phyloP scores from a whole-genome alignment of 2,329 filamentous ascomycete species.

The Coniochaeta prunicola region DNA sequence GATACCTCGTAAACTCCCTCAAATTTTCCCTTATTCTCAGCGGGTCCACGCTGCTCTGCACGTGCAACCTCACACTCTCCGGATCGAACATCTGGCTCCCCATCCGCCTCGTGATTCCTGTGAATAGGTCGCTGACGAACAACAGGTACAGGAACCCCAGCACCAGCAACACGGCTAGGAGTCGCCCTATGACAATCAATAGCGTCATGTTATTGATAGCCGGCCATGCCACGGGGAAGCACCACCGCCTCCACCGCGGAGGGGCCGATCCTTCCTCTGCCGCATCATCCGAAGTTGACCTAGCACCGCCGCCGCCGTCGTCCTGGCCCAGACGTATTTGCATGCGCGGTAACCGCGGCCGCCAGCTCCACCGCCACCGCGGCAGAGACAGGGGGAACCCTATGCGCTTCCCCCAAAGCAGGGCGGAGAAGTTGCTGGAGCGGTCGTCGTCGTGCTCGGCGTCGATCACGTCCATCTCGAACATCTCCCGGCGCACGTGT shows the following conservation, averaged over 20 bases:
- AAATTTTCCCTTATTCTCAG: constrained; percentile 65
- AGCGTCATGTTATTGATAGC: constrained; percentile 2
- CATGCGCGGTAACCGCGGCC: constrained; percentile 41
- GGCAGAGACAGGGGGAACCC: constrained; percentile 44
- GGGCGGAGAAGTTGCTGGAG: constrained; percentile 24
- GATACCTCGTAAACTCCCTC: constrained; percentile 71
- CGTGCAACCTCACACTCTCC: constrained; percentile 69
- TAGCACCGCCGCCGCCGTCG: constrained; percentile 7
- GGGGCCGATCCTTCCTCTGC: constrained; percentile 1
- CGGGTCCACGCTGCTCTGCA: constrained; percentile 66
- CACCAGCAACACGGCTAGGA: constrained; percentile 70
- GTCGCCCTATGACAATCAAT: constrained; percentile 54
- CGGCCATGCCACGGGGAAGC: neutral
- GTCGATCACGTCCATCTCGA: constrained; percentile 84
- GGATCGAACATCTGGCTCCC: constrained; percentile 71
- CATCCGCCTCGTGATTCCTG: constrained; percentile 53
- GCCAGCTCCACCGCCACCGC: constrained; percentile 49
- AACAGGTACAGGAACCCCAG: constrained; percentile 74
- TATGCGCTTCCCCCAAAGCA: constrained; percentile 49
- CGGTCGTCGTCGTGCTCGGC: constrained; percentile 30
- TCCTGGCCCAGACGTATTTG: constrained; percentile 34
- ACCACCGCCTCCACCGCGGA: constrained; percentile 27
- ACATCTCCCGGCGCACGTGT: constrained; percentile 71
- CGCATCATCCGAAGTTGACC: constrained; percentile 21
- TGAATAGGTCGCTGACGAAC: constrained; percentile 79